Evolutionary conservation across 2,329 filamentous ascomycete genomes (phyloP), one percentile per base, ranked within the genome.

Genomic region (Biscogniauxia sp.): DNA sequence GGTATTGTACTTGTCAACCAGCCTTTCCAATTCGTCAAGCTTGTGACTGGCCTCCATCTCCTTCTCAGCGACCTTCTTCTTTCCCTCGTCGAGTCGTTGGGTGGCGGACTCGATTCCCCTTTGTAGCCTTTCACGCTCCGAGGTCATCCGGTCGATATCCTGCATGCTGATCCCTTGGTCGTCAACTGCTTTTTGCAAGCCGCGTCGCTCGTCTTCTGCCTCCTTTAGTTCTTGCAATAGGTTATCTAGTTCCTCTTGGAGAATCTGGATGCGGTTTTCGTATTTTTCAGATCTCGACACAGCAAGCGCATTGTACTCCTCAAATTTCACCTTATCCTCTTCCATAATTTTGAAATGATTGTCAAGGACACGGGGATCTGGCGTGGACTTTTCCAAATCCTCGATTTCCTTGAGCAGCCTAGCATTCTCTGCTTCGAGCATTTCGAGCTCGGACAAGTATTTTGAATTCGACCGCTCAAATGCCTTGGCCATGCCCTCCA

Each of bases 61-160:
- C 70, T 91, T 95, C 67, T 97, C 93, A 19, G 88, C 84, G 1
- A 95, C 90, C 66, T 87, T 89, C 66, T 86, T 89, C 79, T 96
- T 96, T 8, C 89, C 85, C 64, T 98, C 95, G 60, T 97, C 93
- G 0, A 97, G 81, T 56, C 92, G 85, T 58, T 85, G 82, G 5
- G 86, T 83, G 0, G 92, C 90, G 1, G 88, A 85, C 69, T 97
- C 92, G 52, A 97, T 89, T 51, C 89, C 91, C 69, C 90, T 93
- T 66, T 96, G 92, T n/a, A 99, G 84, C 53, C 95, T 88, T 71
- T 99, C 95, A 57, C 93, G 88, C 75, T 99, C 95, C 41, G 91
- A 89, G 68, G 93, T 97, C 94, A 99, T 97, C 75, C 95, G 92
- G 82, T 99, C 95, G 73, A 99, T 98, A 83, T 99, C 95, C 78